Evolutionary conservation across 129 eudicot genomes (phyloP).

Genomic region (Flaveria brownii): DNA sequence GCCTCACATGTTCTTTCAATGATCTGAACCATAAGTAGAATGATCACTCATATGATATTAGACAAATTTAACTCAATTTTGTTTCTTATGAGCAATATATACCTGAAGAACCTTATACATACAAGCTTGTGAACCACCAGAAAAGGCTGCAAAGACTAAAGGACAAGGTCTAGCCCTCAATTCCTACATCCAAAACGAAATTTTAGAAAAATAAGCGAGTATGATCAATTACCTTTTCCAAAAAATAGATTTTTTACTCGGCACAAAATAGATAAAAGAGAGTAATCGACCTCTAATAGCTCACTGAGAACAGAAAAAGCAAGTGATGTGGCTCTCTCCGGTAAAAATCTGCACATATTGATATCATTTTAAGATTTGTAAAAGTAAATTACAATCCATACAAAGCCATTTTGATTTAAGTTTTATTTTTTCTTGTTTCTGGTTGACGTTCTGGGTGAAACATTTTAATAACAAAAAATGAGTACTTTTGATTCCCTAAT

Average conservation of each 20-base stretch:
- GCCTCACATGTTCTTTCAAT: slow-evolving; percentile 80
- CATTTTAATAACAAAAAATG: background rate
- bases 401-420: background rate
- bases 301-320: slow-evolving; percentile 74
- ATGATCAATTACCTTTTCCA: background rate
- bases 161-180: slow-evolving; percentile 71
- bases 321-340: slow-evolving; percentile 78
- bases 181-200: slow-evolving; percentile 46
- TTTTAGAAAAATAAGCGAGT: background rate
- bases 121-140: slow-evolving; percentile 93
- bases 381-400: background rate
- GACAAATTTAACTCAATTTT: background rate
- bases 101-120: slow-evolving; percentile 95
- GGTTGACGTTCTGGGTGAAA: background rate
- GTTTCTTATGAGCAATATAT: slow-evolving; percentile 16
- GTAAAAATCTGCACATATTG: slow-evolving; percentile 60
- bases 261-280: background rate
- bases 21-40: slow-evolving; percentile 50
- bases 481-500: background rate
- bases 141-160: slow-evolving; percentile 60
- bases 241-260: background rate
- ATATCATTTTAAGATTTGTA: background rate
- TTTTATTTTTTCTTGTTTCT: background rate
- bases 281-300: slow-evolving; percentile 70
- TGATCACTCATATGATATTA: background rate